Base-by-base conservation (phyloP, 768 basidiomycete genomes). In the Crepidotus variabilis region DNA sequence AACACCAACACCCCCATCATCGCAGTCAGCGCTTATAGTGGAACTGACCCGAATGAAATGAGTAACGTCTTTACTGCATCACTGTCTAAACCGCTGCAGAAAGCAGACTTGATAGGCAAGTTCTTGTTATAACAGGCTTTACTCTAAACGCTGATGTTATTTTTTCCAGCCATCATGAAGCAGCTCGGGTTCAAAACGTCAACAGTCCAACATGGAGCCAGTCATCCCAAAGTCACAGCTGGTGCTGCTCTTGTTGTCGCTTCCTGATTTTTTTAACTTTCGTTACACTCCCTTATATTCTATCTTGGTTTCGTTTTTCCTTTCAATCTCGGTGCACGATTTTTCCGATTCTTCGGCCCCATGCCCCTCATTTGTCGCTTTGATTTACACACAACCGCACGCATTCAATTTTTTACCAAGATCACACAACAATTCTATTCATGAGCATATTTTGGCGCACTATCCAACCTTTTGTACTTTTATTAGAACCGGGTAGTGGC, bases 1-100 rank as follows among this genome's bases (percentile, higher is more conserved):
- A 98, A 98, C 65, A 86, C 89, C 51, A 87, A 82, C 63, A 95
- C 94, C 10, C 96, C 96, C 0, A 98, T 95, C 52, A 85, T 96
- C 58, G 90, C 92, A 52, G 86, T 96, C 51, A 95, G 91, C 67
- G 92, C 92, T 32, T 94, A 94, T 69, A 87, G 90, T 60, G 84
- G 85, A 9, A 76, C 75, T 16, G 90, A 92, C 58, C 75, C 80
- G 32, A 79, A 73, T 57, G 86, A 86, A 55, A 78, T 75, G 47
- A 84, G 79, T 69, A 84, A 84, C 57, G 71, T 92, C 50, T 94
- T 94, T 66, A 79, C 88, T 11, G 90, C 89, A 1, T 89, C 88
- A 39, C 78, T 98, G 45, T 77, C 90, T 47, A 98, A 98, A 74
- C 95, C 95, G 1, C 73, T 98, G 64, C 88, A 92, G 70, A 94